Percentiles rank a stretch among this genome's conserved stretches.
Conservation (phyloP, 306 rosid species). For the Myrica gale region DNA sequence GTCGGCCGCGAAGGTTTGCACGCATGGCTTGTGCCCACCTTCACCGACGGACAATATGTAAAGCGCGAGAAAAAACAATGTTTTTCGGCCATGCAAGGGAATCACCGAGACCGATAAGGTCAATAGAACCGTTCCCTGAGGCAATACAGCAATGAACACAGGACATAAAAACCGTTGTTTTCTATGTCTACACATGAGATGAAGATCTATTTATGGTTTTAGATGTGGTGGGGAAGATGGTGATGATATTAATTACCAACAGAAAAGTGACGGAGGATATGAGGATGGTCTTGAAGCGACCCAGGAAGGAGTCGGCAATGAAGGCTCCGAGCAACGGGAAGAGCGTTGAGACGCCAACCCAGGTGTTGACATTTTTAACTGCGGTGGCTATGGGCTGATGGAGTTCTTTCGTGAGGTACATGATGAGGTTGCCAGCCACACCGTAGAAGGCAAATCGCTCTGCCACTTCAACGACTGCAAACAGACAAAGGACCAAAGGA, state of each 20-base stretch:
- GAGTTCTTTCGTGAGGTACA: conserved; percentile 41
- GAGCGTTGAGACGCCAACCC: conserved; percentile 55
- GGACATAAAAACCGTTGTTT: background rate
- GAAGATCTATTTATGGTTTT: no score
- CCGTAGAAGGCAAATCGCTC: conserved; percentile 40
- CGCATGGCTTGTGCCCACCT: conserved; percentile 80
- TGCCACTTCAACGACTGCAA: conserved; percentile 43
- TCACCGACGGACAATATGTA: conserved; percentile 60
- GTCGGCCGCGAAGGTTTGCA: conserved; percentile 83
- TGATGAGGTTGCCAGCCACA: conserved; percentile 27
- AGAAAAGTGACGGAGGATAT: conserved; percentile 46
- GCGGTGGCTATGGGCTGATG: conserved; percentile 45
- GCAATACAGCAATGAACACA: background rate
- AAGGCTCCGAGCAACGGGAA: conserved; percentile 62
- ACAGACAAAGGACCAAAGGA: background rate
- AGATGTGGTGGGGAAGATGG: background rate
- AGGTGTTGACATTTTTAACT: conserved; percentile 55
- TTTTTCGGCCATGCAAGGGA: conserved; percentile 14
- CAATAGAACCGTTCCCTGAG: conserved; percentile 54
- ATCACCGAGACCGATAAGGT: conserved; percentile 50
- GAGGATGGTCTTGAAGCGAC: conserved; percentile 61
- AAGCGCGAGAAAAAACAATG: conserved; percentile 46
- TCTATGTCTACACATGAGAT: no score
- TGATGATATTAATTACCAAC: conserved; percentile 29
- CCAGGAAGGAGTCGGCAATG: conserved; percentile 54